Base-by-base conservation (phyloP, 225 moss, liverwort and hornwort species). In the Physcomitrium patens region DNA sequence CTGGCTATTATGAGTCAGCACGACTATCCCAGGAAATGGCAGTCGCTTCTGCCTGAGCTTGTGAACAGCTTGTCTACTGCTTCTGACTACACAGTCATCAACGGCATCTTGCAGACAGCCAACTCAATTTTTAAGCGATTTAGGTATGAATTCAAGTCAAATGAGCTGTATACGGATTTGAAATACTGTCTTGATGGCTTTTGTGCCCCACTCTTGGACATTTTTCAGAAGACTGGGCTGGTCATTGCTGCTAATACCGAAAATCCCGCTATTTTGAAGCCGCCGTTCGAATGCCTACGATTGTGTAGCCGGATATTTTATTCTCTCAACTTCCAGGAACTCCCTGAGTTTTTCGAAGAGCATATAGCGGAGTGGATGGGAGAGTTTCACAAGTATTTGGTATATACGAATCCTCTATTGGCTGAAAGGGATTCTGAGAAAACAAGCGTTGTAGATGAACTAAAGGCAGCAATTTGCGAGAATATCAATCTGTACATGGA, bases 101-200 rank as follows among this genome's bases (percentile, higher is more conserved):
- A 99, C 62, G 99, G 99, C 20, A 89, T 95, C 65, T 84, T 99
- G 54, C 91, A 90, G 78, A 95, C 99, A 43, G 93, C 95, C 19
- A 99, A 95, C 80, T 99, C 95, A 10, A 95, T 99, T 65, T 99
- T 99, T 81, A 99, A 99, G 85, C 95, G 94, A 78, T 99, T 99
- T 71, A 91, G 99, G 82, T 99, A 99, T 48, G 86, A 95, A 79
- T 99, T 86, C 84, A 93, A 89, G 47, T 89, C 90, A 10, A 91
- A 95, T 71, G 95, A 93, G 77, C 92, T 99, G 16, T 89, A 89
- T 51, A 79, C 75, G 60, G 93, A 99, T 83, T 91, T 99, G 83
- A 99, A 99, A 77, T 95, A 94, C 70, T 99, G 99, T 81, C 82
- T 99, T 45, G 95, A 99, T 74, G 91, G 87, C 9, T 95, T 99